These are phyloP conservation scores for Tricholoma hemisulphureum DNA, from an alignment of 768 basidiomycete species.

Conservation along the genomic window DNA sequence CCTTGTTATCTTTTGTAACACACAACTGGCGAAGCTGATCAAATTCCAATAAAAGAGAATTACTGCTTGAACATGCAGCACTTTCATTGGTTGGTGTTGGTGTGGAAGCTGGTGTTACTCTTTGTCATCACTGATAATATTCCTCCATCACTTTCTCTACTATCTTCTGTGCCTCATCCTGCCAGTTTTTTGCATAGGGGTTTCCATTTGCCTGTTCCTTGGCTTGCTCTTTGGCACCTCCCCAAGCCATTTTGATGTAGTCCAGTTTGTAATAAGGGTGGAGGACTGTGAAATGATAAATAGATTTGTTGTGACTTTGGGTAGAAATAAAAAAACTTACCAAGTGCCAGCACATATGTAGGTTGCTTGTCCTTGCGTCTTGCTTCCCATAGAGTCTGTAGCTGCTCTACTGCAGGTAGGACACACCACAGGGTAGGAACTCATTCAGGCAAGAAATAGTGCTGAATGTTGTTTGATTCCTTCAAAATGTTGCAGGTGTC, in stretches of 20 bases:
- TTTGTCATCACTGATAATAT: too few species aligned
- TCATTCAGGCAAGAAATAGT: not conserved
- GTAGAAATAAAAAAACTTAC: not conserved
- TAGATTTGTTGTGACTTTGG: not conserved
- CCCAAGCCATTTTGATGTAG: conserved; percentile 27
- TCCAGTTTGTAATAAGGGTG: conserved; percentile 33
- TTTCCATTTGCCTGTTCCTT: conserved; percentile 13
- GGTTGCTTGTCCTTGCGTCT: conserved; percentile 17
- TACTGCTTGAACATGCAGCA: conserved; percentile 46
- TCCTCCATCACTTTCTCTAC: conserved; percentile 3
- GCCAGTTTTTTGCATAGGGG: conserved; percentile 20
- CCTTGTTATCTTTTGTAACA: not conserved
- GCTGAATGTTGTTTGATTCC: not conserved
- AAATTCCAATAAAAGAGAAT: not conserved
- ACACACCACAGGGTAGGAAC: not conserved
- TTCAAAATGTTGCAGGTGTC: not conserved
- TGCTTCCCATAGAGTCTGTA: conserved; percentile 8
- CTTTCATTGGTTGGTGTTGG: too few species aligned
- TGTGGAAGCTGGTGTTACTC: too few species aligned
- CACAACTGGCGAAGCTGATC: not conserved
- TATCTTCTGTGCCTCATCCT: conserved; percentile 18
- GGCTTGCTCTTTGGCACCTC: conserved; percentile 24
- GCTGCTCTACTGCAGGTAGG: not conserved
- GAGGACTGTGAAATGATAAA: conserved; percentile 6
- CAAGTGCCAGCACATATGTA: conserved; percentile 21